These are phyloP conservation scores for Flagelloscypha sp. DNA, from an alignment of 768 basidiomycete species.

Conservation along the genomic window DNA sequence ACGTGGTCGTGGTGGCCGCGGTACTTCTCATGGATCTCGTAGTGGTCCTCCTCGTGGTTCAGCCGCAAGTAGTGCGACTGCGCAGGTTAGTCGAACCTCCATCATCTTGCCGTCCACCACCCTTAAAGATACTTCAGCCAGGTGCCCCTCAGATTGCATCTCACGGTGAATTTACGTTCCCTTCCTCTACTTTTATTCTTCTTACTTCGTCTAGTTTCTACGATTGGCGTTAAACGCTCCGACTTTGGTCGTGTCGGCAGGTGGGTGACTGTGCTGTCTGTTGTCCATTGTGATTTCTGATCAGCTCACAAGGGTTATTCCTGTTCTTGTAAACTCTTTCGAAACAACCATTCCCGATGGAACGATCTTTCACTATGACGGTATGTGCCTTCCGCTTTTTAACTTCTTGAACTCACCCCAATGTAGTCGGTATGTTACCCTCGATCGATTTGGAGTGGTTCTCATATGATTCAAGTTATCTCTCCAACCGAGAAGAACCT, in stretches of 20 bases:
- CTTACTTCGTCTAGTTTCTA: too few relatives aligned
- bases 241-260: constrained; percentile 52
- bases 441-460: constrained; percentile 2
- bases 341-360: constrained; percentile 48
- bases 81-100: neutral
- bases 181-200: too few relatives aligned
- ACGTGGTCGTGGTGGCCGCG: constrained; percentile 25
- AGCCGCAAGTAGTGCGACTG: constrained; percentile 19
- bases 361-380: constrained; percentile 73
- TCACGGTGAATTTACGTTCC: too few relatives aligned
- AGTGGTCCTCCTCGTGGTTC: constrained; percentile 11
- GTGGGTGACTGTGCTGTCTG: constrained; percentile 20
- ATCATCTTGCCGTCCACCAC: too few relatives aligned
- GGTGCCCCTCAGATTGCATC: too few relatives aligned
- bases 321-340: constrained; percentile 56
- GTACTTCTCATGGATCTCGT: constrained; percentile 21
- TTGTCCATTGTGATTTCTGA: too few relatives aligned
- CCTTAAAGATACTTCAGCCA: too few relatives aligned
- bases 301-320: constrained; percentile 21
- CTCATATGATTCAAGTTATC: constrained; percentile 37
- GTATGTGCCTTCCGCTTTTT: constrained; percentile 34
- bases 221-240: constrained; percentile 64
- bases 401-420: constrained; percentile 1
- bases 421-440: constrained; percentile 34
- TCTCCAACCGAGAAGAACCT: constrained; percentile 60